Conservation (phyloP, 257 asterid species). For the Capsicum rhomboideum region DNA sequence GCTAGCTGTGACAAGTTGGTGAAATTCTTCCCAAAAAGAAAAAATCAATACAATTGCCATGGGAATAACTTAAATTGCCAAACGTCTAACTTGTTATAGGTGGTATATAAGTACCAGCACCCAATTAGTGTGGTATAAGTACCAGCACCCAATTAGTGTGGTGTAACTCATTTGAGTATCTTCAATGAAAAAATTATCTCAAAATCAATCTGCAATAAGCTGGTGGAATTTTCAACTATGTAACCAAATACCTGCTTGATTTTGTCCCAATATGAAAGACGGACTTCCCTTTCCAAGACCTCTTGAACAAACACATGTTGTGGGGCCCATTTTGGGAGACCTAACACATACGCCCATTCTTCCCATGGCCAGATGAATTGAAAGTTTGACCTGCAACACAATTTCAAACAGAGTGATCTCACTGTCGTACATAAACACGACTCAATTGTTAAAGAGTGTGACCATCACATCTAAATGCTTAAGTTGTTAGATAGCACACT, state of each 20-base stretch:
- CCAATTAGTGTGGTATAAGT: too few relatives aligned
- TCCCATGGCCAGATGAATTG: slow-evolving; percentile 99
- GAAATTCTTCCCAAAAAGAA: background rate
- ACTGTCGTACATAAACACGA: background rate
- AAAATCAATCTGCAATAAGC: background rate
- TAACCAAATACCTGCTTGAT: slow-evolving; percentile 67
- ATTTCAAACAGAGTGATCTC: background rate
- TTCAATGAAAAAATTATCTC: background rate
- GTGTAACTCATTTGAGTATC: background rate
- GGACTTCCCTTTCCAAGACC: slow-evolving; percentile 97
- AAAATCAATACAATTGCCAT: background rate
- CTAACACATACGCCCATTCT: slow-evolving; percentile 92
- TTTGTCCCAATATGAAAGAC: slow-evolving; percentile 94
- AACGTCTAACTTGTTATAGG: background rate
- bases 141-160: background rate
- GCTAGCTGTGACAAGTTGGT: background rate
- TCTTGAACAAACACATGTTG: slow-evolving; percentile 94
- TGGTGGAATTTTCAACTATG: background rate
- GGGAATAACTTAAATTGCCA: background rate
- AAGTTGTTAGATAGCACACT: background rate
- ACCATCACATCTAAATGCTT: background rate
- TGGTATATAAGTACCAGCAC: background rate
- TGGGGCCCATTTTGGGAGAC: slow-evolving; percentile 99
- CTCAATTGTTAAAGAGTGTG: background rate
- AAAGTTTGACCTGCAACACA: slow-evolving; percentile 75